Percentiles rank a stretch among this genome's conserved stretches.
Evolutionary conservation across 176 grass and related monocot genomes (phyloP).

Genomic region (Thalia dealbata): DNA sequence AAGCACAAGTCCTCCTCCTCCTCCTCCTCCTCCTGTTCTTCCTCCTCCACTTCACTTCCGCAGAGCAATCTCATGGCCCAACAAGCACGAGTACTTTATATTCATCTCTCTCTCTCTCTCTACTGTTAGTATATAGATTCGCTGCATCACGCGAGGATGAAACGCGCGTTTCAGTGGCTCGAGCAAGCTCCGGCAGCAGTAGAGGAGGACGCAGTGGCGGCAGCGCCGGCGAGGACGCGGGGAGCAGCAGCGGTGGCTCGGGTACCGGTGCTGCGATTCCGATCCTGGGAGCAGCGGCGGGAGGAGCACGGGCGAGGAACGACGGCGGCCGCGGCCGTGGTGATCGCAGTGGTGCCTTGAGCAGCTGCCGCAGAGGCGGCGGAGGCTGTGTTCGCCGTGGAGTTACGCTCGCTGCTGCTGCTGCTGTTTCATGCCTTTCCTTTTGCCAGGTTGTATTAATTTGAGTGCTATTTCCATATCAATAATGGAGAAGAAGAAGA

Average conservation of each 20-base stretch:
- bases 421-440: neutral
- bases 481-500: too few relatives aligned
- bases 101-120: too few relatives aligned
- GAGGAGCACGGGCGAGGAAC: neutral
- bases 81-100: too few relatives aligned
- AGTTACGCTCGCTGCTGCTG: neutral
- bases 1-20: too few relatives aligned
- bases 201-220: neutral
- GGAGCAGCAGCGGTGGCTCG: neutral
- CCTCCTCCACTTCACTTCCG: too few relatives aligned
- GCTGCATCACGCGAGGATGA: too few relatives aligned
- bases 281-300: neutral
- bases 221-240: neutral
- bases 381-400: neutral
- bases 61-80: too few relatives aligned
- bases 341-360: neutral
- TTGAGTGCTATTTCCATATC: too few relatives aligned
- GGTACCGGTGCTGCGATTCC: neutral
- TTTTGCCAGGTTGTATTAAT: conserved; percentile 33
- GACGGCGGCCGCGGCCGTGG: neutral
- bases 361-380: neutral
- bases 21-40: too few relatives aligned
- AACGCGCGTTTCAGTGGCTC: too few relatives aligned
- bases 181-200: neutral
- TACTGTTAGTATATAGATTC: too few relatives aligned